Percentiles rank a stretch among this genome's conserved stretches.
phyloP scores from a whole-genome alignment of 352 stramenopile species.

The Phytophthora podocarpi region DNA sequence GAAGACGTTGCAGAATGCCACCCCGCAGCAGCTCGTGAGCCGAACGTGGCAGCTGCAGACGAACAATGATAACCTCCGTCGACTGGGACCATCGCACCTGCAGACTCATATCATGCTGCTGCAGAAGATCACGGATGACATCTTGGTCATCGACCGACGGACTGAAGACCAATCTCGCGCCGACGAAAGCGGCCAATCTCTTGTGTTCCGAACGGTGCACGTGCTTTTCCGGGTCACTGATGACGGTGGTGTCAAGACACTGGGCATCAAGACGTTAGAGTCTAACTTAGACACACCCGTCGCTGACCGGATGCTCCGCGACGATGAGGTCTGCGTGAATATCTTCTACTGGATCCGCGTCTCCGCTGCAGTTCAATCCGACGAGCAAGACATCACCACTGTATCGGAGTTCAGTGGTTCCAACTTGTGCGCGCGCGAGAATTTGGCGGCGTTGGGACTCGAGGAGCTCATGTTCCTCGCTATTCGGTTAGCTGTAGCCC shows the following conservation, averaged over 20 bases:
- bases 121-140: constrained; percentile 34
- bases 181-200: background rate
- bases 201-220: constrained; percentile 37
- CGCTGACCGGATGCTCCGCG: constrained; percentile 13
- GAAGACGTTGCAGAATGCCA: constrained; percentile 27
- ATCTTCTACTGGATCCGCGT: constrained; percentile 49
- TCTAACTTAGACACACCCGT: too few relatives aligned
- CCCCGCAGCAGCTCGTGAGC: constrained; percentile 21
- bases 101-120: constrained; percentile 25
- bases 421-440: constrained; percentile 24
- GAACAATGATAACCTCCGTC: constrained; percentile 20
- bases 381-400: constrained; percentile 1
- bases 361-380: background rate
- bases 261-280: constrained; percentile 46
- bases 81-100: constrained; percentile 26
- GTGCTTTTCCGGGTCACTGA: constrained; percentile 32
- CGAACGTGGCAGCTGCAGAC: constrained; percentile 33
- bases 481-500: constrained; percentile 28
- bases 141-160: constrained; percentile 34
- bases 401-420: constrained; percentile 32
- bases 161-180: constrained; percentile 18
- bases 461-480: constrained; percentile 40
- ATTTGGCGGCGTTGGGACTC: constrained; percentile 22
- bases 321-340: constrained; percentile 38
- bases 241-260: constrained; percentile 4